Base-by-base conservation (phyloP, 257 asterid species). In the Solanum tarapatanum region DNA sequence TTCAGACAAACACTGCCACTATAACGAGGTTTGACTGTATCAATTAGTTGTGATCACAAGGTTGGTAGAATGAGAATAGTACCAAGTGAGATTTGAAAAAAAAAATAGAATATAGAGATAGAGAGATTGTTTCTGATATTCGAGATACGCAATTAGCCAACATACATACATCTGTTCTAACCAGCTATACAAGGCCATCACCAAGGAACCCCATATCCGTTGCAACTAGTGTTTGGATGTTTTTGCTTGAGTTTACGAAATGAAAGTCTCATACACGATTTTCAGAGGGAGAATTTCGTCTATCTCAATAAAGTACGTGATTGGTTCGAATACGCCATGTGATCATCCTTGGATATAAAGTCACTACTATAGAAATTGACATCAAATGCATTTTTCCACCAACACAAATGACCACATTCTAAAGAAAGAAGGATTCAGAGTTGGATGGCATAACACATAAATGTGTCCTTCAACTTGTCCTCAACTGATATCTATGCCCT, bases 401-500 rank as follows among this genome's bases (percentile, higher is more conserved):
- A 35, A 72, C 79, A 32, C 41, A 72, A 72, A 73, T 33, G 28
- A 72, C 43, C 41, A 72, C 3, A 30, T 70, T 30, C 41, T 70
- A 70, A 16, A 32, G 7, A 72, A 32, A 8, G 35, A 7, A 72
- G 79, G 7, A 70, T 70, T 30, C 13, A 16, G 10, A 33, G 43
- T 72, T 72, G 80, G 62, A 48, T 48, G 60, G 19, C 3, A 48
- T 48, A 5, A 0, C 14, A 48, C 21, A 48, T 48, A 14, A 48
- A 14, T 6, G 21, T 48, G 8, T 48, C 7, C 0, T 48, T 48
- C 3, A 14, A 48, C 3, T 2, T 14, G 3, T 8, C 60, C 7
- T 48, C 2, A 48, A 45, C 2, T 13, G 7, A 48, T 5, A 48
- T 4, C 0, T 4, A 48, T 5, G 7, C 0, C 0, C 1, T 48